Conservation (phyloP, 2,329 filamentous ascomycete species). For the Trichophyton equinum region DNA sequence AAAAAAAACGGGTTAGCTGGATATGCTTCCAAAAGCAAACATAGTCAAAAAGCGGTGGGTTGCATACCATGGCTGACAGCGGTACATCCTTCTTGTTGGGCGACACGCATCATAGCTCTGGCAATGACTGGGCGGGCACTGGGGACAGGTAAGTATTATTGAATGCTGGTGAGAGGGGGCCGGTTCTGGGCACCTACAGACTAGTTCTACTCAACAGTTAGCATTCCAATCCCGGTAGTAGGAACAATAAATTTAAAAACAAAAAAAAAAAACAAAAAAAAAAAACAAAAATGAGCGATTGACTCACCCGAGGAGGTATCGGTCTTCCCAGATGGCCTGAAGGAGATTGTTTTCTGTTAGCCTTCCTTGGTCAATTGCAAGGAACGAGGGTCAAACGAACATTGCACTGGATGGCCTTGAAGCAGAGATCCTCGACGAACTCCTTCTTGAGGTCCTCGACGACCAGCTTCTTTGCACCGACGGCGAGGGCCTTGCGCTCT, state of each 20-base stretch:
- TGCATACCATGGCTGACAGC: conserved; percentile 28
- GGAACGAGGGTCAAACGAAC: conserved; percentile 21
- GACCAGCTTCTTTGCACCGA: conserved; percentile 54
- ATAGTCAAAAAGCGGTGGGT: background rate
- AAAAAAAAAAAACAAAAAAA: background rate
- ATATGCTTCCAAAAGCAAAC: background rate
- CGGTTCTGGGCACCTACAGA: conserved; percentile 14
- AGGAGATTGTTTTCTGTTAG: background rate
- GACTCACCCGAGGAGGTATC: conserved; percentile 43
- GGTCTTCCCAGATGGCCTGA: conserved; percentile 55
- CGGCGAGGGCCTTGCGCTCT: conserved; percentile 56
- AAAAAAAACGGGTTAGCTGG: background rate
- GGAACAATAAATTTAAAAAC: too few relatives aligned
- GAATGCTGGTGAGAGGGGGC: background rate
- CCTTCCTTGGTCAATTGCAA: background rate
- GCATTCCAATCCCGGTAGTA: conserved; percentile 8
- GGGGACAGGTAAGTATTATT: background rate
- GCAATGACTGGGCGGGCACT: conserved; percentile 37
- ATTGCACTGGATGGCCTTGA: conserved; percentile 63
- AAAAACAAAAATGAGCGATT: too few relatives aligned
- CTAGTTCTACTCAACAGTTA: conserved; percentile 22
- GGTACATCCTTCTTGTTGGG: conserved; percentile 33
- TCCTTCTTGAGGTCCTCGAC: conserved; percentile 55
- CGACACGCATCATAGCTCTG: conserved; percentile 31
- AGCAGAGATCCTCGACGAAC: conserved; percentile 71